Base-by-base conservation (phyloP, 2,329 filamentous ascomycete genomes). In the Tolypocladium ophioglossoides region DNA sequence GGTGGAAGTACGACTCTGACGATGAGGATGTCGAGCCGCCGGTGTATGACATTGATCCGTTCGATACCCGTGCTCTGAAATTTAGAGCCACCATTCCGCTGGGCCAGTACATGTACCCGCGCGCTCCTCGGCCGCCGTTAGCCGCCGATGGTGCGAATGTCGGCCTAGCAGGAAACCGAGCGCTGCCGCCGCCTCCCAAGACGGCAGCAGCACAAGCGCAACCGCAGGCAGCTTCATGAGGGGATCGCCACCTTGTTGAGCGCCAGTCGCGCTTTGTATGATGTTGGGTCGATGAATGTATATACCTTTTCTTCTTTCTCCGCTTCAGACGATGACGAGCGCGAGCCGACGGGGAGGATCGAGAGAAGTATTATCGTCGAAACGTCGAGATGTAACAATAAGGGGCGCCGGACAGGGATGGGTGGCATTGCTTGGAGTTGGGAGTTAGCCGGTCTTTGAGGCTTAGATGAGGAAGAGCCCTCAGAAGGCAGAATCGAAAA, bases 1-100 rank as follows among this genome's bases (percentile, higher is more conserved):
- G 85, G 57, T 96, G 87, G 80, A 95, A 91, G 71, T 95, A 89
- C 72, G 89, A 95, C 64, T 85, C 86, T 30, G 89, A 95, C 62
- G 89, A 91, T 57, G 89, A 92, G 59, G 89, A 95, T 49, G 87
- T 91, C 52, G 87, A 91, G 55, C 82, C 85, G 54, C 78, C 85
- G 27, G 76, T 84, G 56, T 91, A 91, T 73, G 80, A 85, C 54
- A 78, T 91, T 55, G 90, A 96, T 66, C 87, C 86, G 39, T 85
- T 78, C 61, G 80, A 82, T 61, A 79, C 77, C 18, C 72, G 74
- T 24, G 78, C 80, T 24, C 70, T 86, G 61, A 81, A 78, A 61
- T 86, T 84, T 61, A 74, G 83, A 40, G 78, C 81, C n/a, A 79
- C 75, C 8, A 78, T 83, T 22, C 79, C 78, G 1, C 65, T 80